These are phyloP conservation scores for Rosa lucieae DNA, from an alignment of 306 rosid genomes.

Conservation along the genomic window DNA sequence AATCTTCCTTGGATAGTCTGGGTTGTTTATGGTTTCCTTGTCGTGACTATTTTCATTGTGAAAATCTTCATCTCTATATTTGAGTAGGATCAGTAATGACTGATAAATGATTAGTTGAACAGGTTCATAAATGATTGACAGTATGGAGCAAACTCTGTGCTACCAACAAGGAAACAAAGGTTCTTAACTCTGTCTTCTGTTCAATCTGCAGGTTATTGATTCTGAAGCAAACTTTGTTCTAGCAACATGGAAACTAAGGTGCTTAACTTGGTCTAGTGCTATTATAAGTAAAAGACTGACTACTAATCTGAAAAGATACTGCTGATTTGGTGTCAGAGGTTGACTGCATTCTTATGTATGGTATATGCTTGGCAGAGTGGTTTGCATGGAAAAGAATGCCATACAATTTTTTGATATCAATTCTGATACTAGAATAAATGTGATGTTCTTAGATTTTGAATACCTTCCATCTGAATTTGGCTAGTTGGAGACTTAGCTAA, in stretches of 20 bases:
- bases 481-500: background rate
- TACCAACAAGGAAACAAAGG: conserved; percentile 76
- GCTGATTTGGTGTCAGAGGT: background rate
- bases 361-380: background rate
- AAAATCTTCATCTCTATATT: background rate
- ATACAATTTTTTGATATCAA: background rate
- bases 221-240: conserved; percentile 47
- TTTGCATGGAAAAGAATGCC: background rate
- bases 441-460: background rate
- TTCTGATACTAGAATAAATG: background rate
- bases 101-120: background rate
- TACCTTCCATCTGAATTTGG: background rate
- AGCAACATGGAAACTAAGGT: conserved; percentile 93
- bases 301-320: background rate
- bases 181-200: conserved; percentile 31
- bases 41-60: background rate
- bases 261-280: conserved; percentile 23
- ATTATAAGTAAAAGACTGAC: background rate
- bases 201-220: conserved; percentile 48
- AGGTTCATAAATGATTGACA: conserved; percentile 2
- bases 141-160: conserved; percentile 36
- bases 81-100: background rate
- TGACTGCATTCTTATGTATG: background rate
- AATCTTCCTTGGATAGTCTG: background rate
- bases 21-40: background rate